Evolutionary conservation across 2,329 filamentous ascomycete species (phyloP), one percentile per base, ranked within the genome.

Genomic region (Phyllosticta citriasiana): DNA sequence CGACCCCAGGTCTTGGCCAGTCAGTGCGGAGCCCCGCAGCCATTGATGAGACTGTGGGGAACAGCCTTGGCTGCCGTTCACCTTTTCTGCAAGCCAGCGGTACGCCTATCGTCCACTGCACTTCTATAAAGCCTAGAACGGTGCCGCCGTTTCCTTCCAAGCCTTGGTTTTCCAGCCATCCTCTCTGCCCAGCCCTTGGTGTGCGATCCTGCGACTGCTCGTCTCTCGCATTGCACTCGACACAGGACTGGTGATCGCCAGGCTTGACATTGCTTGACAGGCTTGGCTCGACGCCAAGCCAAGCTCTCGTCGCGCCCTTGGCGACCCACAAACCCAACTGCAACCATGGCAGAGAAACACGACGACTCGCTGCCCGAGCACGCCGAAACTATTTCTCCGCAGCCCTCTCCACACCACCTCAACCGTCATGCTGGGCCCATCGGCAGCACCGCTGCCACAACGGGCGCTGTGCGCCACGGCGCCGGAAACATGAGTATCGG

Each of bases 401-500:
- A 40, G 14, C 33, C 33, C 33, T 40, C 33, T 12, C 33, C 33
- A 12, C 10, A 12, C 10, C 14, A 47, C 14, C 40, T 6, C 1
- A 3, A 47, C 16, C 14, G 14, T n/a, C 40, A 47, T 47, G 40
- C 40, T n/a, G n/a, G 27, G 27, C 9, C 14, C 16, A n/a, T 16
- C 4, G 40, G 40, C 4, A 16, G 5, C 16, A n/a, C 14, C 40
- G n/a, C 40, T 16, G n/a, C 14, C 14, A 3, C 40, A 16, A 40
- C 33, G 19, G 19, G 19, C 19, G 19, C 19, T 22, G 47, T 30
- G 27, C 27, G 47, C 47, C 53, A 16, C 4, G 54, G 25, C n/a
- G 12, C 57, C 27, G 56, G 51, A 47, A 57, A 50, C 66, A 69
- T 52, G 77, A 67, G 72, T 30, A 67, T 72, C 1, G 74, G 75